phyloP scores from a whole-genome alignment of 495 filamentous ascomycete species.

The Trichoderma asperelloides region DNA sequence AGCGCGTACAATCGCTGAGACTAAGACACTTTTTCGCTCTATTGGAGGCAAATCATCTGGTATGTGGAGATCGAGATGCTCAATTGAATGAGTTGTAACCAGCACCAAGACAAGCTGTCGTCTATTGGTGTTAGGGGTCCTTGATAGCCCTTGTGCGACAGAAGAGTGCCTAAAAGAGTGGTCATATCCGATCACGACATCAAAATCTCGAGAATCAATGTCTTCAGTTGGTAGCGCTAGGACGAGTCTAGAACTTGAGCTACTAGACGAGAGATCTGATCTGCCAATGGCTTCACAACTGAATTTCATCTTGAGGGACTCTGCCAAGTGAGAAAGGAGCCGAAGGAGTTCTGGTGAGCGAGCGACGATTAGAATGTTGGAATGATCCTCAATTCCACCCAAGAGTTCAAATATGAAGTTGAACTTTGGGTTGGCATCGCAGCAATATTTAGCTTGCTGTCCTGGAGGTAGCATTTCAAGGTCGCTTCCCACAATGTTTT shows the following conservation, averaged over 20 bases:
- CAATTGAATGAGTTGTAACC: slow-evolving; percentile 31
- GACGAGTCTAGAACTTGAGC: neutral
- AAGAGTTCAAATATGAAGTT: slow-evolving; percentile 37
- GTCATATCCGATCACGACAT: slow-evolving; percentile 36
- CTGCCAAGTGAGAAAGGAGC: neutral
- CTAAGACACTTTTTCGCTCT: slow-evolving; percentile 22
- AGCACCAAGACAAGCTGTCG: slow-evolving; percentile 22
- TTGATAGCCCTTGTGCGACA: neutral
- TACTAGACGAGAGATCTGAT: neutral
- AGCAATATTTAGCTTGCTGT: slow-evolving; percentile 28
- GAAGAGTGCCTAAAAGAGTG: slow-evolving; percentile 21
- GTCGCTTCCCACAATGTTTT: neutral
- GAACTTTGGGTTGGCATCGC: slow-evolving; percentile 36
- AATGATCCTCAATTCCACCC: slow-evolving; percentile 19
- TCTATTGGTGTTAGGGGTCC: neutral
- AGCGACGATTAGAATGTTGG: slow-evolving; percentile 31
- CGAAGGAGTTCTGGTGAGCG: slow-evolving; percentile 23
- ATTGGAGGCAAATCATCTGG: slow-evolving; percentile 20
- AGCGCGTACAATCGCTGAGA: slow-evolving; percentile 23
- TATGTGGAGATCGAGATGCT: slow-evolving; percentile 35
- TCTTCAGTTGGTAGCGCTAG: neutral
- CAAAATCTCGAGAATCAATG: slow-evolving; percentile 11
- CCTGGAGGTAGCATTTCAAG: slow-evolving; percentile 16
- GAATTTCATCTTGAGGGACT: neutral
- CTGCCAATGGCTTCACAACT: neutral